phyloP scores from a whole-genome alignment of 805 yeast species.

The Lipomyces orientalis region DNA sequence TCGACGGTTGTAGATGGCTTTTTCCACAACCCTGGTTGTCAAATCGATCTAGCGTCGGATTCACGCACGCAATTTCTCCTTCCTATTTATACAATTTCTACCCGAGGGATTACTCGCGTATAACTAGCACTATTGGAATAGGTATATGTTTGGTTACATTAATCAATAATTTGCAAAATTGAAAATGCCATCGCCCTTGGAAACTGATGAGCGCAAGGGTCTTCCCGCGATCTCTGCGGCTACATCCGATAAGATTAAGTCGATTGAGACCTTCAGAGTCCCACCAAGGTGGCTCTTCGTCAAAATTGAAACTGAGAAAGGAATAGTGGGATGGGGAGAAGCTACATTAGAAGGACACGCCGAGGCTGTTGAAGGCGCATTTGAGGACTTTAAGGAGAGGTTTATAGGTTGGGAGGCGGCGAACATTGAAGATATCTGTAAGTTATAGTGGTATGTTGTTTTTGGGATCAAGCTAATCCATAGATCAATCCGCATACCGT shows the following conservation, averaged over 20 bases:
- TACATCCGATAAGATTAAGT: constrained; percentile 32
- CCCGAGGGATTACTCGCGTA: too few species aligned
- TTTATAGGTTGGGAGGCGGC: constrained; percentile 44
- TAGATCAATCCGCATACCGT: constrained; percentile 37
- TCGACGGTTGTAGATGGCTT: not conserved
- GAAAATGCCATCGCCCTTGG: constrained; percentile 29
- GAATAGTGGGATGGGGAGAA: constrained; percentile 44
- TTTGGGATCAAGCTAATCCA: not conserved
- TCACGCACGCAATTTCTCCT: too few species aligned
- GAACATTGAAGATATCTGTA: constrained; percentile 42
- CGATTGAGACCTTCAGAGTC: constrained; percentile 42
- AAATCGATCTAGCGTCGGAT: too few species aligned
- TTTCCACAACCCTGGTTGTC: too few species aligned
- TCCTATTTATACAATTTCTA: not conserved
- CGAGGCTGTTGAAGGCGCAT: constrained; percentile 45
- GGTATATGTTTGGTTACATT: too few species aligned
- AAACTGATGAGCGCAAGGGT: constrained; percentile 29
- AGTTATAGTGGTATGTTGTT: not conserved
- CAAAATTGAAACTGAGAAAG: constrained; percentile 40
- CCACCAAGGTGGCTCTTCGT: constrained; percentile 44
- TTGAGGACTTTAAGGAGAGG: constrained; percentile 42
- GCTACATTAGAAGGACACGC: constrained; percentile 43
- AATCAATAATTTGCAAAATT: too few species aligned
- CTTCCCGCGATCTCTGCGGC: constrained; percentile 22
- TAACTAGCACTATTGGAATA: too few species aligned